phyloP scores from a whole-genome alignment of 352 stramenopile species.

The Aphanomyces astaci region DNA sequence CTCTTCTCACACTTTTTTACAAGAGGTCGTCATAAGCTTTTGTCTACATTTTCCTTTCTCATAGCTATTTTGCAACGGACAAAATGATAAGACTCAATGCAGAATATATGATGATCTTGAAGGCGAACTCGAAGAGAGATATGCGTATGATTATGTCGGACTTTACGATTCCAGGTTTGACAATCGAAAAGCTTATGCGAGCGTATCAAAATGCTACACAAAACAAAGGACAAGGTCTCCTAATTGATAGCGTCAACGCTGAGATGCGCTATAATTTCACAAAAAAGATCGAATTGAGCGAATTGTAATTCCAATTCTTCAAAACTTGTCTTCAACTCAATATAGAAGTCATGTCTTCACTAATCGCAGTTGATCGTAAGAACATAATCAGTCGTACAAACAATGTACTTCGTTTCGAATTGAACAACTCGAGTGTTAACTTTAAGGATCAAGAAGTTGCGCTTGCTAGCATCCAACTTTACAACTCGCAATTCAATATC shows the following conservation, averaged over 20 bases:
- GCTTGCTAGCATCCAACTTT: conserved; percentile 25
- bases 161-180: conserved; percentile 27
- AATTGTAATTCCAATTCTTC: no score
- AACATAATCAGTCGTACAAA: conserved; percentile 30
- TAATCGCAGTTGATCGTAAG: background rate
- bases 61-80: conserved; percentile 31
- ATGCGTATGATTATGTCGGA: conserved; percentile 29
- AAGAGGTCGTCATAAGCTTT: conserved; percentile 26
- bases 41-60: conserved; percentile 29
- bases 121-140: conserved; percentile 32
- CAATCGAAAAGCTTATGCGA: conserved; percentile 19
- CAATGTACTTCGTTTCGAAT: conserved; percentile 20
- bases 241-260: conserved; percentile 22
- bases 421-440: conserved; percentile 19
- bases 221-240: conserved; percentile 27
- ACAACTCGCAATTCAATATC: conserved; percentile 28
- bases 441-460: conserved; percentile 25
- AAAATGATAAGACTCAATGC: conserved; percentile 34
- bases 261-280: conserved; percentile 16
- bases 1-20: conserved; percentile 32
- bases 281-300: no score
- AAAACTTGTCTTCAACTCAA: no score
- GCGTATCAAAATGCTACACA: conserved; percentile 29
- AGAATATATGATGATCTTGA: conserved; percentile 28
- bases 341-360: background rate